Conservation (phyloP, 2,329 filamentous ascomycete genomes). For the Westerdykella ornata region DNA sequence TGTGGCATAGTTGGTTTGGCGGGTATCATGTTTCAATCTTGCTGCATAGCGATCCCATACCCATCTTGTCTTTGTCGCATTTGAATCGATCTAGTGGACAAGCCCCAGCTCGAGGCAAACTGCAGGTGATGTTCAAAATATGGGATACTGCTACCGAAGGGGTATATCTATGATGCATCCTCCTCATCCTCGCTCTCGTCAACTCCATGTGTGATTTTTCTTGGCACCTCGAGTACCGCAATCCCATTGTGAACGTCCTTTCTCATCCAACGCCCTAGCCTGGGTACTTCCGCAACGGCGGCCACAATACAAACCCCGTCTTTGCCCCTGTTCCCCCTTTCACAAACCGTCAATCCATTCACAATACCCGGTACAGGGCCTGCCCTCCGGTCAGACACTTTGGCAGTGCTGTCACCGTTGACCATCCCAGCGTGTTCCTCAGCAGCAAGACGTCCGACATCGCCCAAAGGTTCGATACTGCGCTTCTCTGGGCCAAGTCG, state of each 20-base stretch:
- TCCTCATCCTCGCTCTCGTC: constrained; percentile 7
- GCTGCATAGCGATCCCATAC: neutral
- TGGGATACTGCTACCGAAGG: neutral
- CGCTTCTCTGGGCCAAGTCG: constrained; percentile 70
- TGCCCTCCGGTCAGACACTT: constrained; percentile 10
- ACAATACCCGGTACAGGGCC: constrained; percentile 63
- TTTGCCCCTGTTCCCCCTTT: constrained; percentile 69
- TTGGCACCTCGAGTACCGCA: constrained; percentile 77
- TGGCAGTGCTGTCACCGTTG: constrained; percentile 10
- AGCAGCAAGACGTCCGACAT: constrained; percentile 46
- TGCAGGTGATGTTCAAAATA: neutral
- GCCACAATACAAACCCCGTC: constrained; percentile 73
- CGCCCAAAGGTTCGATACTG: constrained; percentile 61
- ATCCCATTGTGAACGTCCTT: constrained; percentile 66
- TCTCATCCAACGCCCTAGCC: constrained; percentile 74
- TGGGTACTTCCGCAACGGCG: constrained; percentile 80
- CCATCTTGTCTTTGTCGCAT: neutral
- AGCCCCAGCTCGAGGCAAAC: no score
- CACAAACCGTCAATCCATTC: constrained; percentile 83
- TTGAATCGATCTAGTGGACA: neutral
- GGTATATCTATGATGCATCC: neutral
- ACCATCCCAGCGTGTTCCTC: constrained; percentile 11
- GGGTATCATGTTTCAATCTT: neutral
- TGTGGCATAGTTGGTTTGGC: constrained; percentile 18
- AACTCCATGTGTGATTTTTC: constrained; percentile 22